phyloP scores from a whole-genome alignment of 2,329 filamentous ascomycete genomes.

The Orbilia oligospora region DNA sequence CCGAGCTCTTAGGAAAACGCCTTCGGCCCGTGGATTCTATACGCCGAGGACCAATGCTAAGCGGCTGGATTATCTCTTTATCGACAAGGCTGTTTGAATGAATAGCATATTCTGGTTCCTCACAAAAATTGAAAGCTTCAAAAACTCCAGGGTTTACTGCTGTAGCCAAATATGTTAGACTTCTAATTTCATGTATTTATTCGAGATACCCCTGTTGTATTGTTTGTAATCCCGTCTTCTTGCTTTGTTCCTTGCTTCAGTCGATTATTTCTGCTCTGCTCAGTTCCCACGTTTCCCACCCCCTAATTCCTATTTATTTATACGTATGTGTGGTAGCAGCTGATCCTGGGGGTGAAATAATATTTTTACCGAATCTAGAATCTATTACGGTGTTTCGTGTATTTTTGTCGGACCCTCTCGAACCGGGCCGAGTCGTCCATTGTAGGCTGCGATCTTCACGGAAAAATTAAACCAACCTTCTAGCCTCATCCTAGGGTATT shows the following conservation, averaged over 20 bases:
- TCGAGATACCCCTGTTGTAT: not conserved
- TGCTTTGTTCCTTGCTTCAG: not conserved
- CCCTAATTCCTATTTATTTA: too few species aligned
- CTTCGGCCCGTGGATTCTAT: constrained; percentile 1
- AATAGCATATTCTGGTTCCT: not conserved
- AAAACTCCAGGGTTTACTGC: not conserved
- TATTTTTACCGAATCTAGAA: too few species aligned
- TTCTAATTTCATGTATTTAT: not conserved
- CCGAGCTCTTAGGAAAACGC: constrained; percentile 36
- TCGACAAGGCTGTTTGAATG: not conserved
- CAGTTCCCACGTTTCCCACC: too few species aligned
- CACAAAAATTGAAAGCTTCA: not conserved
- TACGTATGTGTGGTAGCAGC: too few species aligned
- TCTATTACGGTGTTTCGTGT: not conserved
- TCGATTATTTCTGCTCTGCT: too few species aligned
- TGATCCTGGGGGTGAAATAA: too few species aligned
- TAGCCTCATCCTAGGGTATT: not conserved
- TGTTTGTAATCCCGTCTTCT: not conserved
- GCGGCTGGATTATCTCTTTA: too few species aligned
- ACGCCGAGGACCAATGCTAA: constrained; percentile 44
- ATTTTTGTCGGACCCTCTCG: not conserved
- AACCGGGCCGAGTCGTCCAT: not conserved
- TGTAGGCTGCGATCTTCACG: not conserved
- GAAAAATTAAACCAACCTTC: not conserved
- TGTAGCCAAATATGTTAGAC: not conserved